phyloP scores from a whole-genome alignment of 2,329 filamentous ascomycete genomes.

The Paecilomyces sp. region DNA sequence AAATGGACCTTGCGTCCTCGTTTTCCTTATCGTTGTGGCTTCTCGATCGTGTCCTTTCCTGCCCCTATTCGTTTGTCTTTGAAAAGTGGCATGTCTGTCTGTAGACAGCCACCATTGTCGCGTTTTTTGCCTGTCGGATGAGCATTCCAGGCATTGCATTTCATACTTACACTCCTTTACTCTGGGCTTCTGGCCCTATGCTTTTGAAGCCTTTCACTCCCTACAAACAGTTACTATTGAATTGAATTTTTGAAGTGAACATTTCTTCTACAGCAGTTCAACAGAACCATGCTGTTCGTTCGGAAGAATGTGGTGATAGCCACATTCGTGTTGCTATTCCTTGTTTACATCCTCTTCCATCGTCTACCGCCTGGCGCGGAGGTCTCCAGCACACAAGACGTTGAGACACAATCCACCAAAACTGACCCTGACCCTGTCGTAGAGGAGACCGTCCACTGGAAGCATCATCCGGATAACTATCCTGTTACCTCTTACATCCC shows the following conservation, averaged over 20 bases:
- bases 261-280: neutral
- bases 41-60: neutral
- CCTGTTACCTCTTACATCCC: slow-evolving; percentile 64
- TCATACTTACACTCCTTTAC: neutral
- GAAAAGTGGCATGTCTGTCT: neutral
- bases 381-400: neutral
- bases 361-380: slow-evolving; percentile 15
- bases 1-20: neutral
- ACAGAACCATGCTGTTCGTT: slow-evolving; percentile 16
- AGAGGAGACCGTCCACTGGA: slow-evolving; percentile 54
- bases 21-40: neutral
- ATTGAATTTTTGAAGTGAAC: neutral
- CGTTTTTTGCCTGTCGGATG: neutral
- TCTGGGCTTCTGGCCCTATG: neutral
- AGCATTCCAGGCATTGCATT: neutral
- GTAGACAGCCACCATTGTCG: neutral
- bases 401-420: neutral
- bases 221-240: neutral
- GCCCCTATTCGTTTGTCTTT: neutral
- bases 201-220: neutral
- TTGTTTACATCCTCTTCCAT: slow-evolving; percentile 16
- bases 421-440: slow-evolving; percentile 3
- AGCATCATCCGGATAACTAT: slow-evolving; percentile 64
- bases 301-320: slow-evolving; percentile 19
- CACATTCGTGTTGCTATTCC: slow-evolving; percentile 16